phyloP scores from a whole-genome alignment of 768 basidiomycete genomes.

The Tulasnella sp. region DNA sequence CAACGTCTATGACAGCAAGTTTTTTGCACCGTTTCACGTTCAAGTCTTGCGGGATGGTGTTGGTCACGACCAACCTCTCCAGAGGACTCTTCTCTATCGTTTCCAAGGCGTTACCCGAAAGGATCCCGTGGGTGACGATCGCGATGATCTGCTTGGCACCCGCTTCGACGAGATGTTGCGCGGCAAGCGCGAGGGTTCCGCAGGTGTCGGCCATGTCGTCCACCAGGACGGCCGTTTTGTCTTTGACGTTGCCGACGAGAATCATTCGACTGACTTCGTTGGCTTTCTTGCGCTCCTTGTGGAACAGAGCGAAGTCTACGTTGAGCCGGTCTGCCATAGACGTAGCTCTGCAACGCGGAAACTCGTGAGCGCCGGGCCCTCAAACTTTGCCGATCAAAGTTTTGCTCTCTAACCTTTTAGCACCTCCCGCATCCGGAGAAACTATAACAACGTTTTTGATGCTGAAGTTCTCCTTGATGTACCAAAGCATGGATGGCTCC shows the following conservation, averaged over 20 bases:
- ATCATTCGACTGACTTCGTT: slow-evolving; percentile 95
- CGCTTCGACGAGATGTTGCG: slow-evolving; percentile 83
- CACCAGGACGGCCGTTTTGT: slow-evolving; percentile 90
- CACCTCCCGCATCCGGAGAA: slow-evolving; percentile 96
- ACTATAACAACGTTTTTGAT: slow-evolving; percentile 89
- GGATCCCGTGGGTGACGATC: slow-evolving; percentile 94
- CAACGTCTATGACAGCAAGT: slow-evolving; percentile 94
- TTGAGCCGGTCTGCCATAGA: slow-evolving; percentile 95
- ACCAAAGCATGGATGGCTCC: slow-evolving; percentile 92
- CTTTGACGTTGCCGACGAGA: slow-evolving; percentile 90
- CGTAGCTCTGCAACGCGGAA: slow-evolving; percentile 73
- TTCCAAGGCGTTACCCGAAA: slow-evolving; percentile 86
- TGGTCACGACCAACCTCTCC: slow-evolving; percentile 96
- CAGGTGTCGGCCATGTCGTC: slow-evolving; percentile 99
- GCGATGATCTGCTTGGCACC: slow-evolving; percentile 86
- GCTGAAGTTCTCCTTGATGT: slow-evolving; percentile 91
- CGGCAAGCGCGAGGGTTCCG: slow-evolving; percentile 90
- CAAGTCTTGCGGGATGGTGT: slow-evolving; percentile 88
- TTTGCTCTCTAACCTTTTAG: slow-evolving; percentile 75
- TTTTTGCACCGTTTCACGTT: slow-evolving; percentile 73
- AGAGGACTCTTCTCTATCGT: slow-evolving; percentile 71
- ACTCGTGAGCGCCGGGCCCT: background rate
- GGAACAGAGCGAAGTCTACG: slow-evolving; percentile 97
- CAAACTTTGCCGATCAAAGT: background rate
- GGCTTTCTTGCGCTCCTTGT: slow-evolving; percentile 98